Conservation (phyloP, 1,284 basidiomycete species). For the Cerioporus squamosus region DNA sequence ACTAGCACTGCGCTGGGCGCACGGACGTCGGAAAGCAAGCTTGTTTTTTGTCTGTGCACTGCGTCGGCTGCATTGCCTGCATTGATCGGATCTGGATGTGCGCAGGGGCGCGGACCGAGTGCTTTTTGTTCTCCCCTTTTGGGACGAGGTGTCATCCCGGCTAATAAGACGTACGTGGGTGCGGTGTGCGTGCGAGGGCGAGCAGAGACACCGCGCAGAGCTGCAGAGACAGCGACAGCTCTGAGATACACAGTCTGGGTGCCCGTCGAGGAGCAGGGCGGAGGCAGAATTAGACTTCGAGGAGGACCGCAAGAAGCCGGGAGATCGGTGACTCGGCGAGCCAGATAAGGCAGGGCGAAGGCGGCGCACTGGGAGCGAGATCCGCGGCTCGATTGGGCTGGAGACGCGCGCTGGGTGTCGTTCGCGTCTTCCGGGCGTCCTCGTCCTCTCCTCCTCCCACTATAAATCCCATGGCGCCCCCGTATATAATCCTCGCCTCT, state of each 20-base stretch:
- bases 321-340: slow-evolving; percentile 11
- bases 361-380: slow-evolving; percentile 6
- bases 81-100: slow-evolving; percentile 18
- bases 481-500: slow-evolving; percentile 15
- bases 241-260: neutral
- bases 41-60: slow-evolving; percentile 9
- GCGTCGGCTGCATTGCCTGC: slow-evolving; percentile 3
- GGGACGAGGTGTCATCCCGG: neutral
- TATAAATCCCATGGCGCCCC: slow-evolving; percentile 18
- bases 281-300: slow-evolving; percentile 15
- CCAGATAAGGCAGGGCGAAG: slow-evolving; percentile 9
- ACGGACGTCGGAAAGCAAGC: neutral
- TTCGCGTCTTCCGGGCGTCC: slow-evolving; percentile 15
- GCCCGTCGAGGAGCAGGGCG: neutral
- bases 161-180: neutral
- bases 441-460: slow-evolving; percentile 11
- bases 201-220: neutral
- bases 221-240: neutral
- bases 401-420: slow-evolving; percentile 8
- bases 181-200: neutral
- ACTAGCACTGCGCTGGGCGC: neutral
- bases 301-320: slow-evolving; percentile 11
- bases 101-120: slow-evolving; percentile 2
- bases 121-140: slow-evolving; percentile 17
- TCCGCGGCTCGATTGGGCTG: slow-evolving; percentile 24